Base-by-base conservation (phyloP, 1,284 basidiomycete genomes). In the Laetiporus sulphureus region DNA sequence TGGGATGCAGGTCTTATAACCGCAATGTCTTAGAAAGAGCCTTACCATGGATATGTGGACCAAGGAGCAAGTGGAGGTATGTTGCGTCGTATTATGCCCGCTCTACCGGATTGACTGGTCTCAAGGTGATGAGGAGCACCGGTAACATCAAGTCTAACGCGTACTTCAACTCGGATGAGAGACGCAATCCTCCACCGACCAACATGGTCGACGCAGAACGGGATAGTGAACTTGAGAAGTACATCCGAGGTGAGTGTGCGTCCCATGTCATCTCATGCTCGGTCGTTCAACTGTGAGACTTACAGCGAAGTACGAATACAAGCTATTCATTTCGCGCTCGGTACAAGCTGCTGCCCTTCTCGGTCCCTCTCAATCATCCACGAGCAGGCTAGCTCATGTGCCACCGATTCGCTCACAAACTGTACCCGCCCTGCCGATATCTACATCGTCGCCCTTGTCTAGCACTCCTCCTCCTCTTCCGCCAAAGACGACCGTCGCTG, bases 201-300 rank as follows among this genome's bases (percentile, higher is more conserved):
- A 86, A 85, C 55, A 68, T 86, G 58, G 75, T 85, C 40, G 87
- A 90, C 44, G 72, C 75, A 12, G 86, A 88, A 55, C 69, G 88
- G 23, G 88, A 89, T 55, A 86, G 84, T 49, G 89, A 92, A 47
- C 69, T 92, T 23, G 89, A 92, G 62, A 81, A 79, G 56, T 91
- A 77, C 63, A 91, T 92, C 50, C 77, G 90, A 49, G 71, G 83
- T 80, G n/a, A n/a, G 64, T 54, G 75, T 70, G 42, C 27, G 33
- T 6, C 36, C 16, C 29, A 22, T 18, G 5, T 33, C 29, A 18
- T 31, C 33, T 20, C 27, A 13, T 11, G 40, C 16, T 12, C 33
- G 22, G 8, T 31, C 15, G 36, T 23, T 38, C 23, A 29, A 22
- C 40, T 46, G 36, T 44, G 6, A 15, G 19, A 27, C 27, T 8